Evolutionary conservation across 2,329 filamentous ascomycete species (phyloP).

Genomic region (Botryotinia convoluta): DNA sequence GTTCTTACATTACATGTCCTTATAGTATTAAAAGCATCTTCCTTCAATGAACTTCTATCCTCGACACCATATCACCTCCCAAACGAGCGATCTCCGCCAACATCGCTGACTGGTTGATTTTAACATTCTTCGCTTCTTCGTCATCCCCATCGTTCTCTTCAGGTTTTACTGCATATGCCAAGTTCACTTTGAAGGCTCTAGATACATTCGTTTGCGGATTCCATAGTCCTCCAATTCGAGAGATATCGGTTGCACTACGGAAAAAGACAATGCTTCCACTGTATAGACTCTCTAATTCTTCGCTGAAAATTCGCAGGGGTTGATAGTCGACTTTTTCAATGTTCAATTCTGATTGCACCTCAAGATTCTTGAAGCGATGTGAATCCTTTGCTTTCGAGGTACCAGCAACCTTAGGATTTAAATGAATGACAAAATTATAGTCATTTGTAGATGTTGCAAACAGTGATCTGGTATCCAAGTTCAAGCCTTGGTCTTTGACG

Average conservation of each 20-base stretch:
- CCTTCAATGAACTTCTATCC: conserved; percentile 50
- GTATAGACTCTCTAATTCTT: conserved; percentile 67
- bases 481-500: conserved; percentile 51
- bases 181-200: conserved; percentile 65
- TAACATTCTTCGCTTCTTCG: conserved; percentile 49
- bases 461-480: conserved; percentile 56
- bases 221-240: conserved; percentile 63
- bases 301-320: conserved; percentile 61
- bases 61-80: conserved; percentile 65
- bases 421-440: conserved; percentile 81
- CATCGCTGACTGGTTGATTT: conserved; percentile 65
- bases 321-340: conserved; percentile 52
- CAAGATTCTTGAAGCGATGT: conserved; percentile 76
- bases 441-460: conserved; percentile 73
- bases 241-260: conserved; percentile 57
- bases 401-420: conserved; percentile 44
- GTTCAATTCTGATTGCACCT: conserved; percentile 50
- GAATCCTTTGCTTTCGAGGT: conserved; percentile 40
- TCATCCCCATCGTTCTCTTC: conserved; percentile 29
- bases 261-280: conserved; percentile 76
- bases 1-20: not conserved
- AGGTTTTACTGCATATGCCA: conserved; percentile 63
- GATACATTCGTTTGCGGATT: conserved; percentile 48
- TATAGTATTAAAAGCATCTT: not conserved
- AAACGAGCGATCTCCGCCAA: conserved; percentile 70